Percentiles rank a stretch among this genome's conserved stretches.
phyloP scores from a whole-genome alignment of 2,329 filamentous ascomycete species.

The Cordyceps cicadae region DNA sequence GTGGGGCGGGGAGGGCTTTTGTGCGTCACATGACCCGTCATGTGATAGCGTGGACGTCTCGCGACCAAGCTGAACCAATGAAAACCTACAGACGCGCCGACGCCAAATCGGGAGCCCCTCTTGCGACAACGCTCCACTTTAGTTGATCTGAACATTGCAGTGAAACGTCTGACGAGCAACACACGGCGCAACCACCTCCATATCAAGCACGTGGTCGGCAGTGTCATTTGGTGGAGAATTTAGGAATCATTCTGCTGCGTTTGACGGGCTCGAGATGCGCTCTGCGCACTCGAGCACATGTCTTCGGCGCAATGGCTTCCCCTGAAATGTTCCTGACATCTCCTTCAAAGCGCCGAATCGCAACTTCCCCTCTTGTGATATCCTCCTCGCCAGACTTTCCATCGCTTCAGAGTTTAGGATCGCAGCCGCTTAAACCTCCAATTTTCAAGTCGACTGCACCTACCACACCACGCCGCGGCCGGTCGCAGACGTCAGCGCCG shows the following conservation, averaged over 20 bases:
- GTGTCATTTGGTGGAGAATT: background rate
- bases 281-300: conserved; percentile 32
- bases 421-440: conserved; percentile 20
- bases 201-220: background rate
- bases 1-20: conserved; percentile 30
- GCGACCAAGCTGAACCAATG: conserved; percentile 15
- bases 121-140: conserved; percentile 1
- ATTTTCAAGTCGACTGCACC: background rate
- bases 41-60: conserved; percentile 27
- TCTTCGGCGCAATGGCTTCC: conserved; percentile 25
- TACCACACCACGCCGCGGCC: background rate
- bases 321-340: conserved; percentile 26
- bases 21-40: conserved; percentile 27
- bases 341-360: conserved; percentile 23
- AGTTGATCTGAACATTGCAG: background rate
- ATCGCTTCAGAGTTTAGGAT: conserved; percentile 40
- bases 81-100: background rate
- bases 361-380: conserved; percentile 22
- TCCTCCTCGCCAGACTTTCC: conserved; percentile 51
- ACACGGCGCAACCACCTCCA: background rate
- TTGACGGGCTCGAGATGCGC: conserved; percentile 34
- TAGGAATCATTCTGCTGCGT: conserved; percentile 10
- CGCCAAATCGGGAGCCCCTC: background rate
- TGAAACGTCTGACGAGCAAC: background rate
- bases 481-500: background rate